Conservation (phyloP, 257 asterid genomes). For the Catharanthus roseus region DNA sequence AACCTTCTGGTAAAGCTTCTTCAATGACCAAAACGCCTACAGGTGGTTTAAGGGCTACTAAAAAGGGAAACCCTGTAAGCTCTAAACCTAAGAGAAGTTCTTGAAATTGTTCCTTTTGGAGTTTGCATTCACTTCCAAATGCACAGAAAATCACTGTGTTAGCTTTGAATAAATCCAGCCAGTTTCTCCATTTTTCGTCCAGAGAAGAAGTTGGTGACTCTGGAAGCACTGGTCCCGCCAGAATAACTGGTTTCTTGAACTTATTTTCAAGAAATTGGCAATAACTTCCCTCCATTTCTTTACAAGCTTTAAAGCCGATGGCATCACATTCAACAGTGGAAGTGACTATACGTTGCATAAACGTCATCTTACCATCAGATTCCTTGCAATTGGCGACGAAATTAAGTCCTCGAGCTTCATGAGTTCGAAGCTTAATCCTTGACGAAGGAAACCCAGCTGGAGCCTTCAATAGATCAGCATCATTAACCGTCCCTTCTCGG, state of each 20-base stretch:
- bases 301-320: conserved; percentile 10
- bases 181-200: conserved; percentile 13
- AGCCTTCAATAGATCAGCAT: conserved; percentile 7
- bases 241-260: conserved; percentile 12
- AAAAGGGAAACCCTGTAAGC: conserved; percentile 29
- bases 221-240: conserved; percentile 22
- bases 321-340: conserved; percentile 18
- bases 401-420: conserved; percentile 19
- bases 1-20: conserved; percentile 26
- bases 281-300: conserved; percentile 25
- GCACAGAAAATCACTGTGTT: conserved; percentile 20
- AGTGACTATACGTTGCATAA: conserved; percentile 6
- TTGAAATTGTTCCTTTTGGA: conserved; percentile 23
- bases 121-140: conserved; percentile 23
- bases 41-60: conserved; percentile 30
- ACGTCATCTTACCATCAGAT: conserved; percentile 8
- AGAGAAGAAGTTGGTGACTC: conserved; percentile 8
- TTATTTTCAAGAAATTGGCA: conserved; percentile 14
- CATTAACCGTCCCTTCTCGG: conserved; percentile 10
- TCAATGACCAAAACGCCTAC: conserved; percentile 17
- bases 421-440: conserved; percentile 11
- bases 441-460: conserved; percentile 24
- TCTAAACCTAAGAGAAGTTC: conserved; percentile 32
- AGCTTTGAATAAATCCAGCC: conserved; percentile 14
- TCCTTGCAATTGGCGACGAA: not conserved